phyloP scores from a whole-genome alignment of 2,329 filamentous ascomycete species.

The Tolypocladium ophioglossoides region DNA sequence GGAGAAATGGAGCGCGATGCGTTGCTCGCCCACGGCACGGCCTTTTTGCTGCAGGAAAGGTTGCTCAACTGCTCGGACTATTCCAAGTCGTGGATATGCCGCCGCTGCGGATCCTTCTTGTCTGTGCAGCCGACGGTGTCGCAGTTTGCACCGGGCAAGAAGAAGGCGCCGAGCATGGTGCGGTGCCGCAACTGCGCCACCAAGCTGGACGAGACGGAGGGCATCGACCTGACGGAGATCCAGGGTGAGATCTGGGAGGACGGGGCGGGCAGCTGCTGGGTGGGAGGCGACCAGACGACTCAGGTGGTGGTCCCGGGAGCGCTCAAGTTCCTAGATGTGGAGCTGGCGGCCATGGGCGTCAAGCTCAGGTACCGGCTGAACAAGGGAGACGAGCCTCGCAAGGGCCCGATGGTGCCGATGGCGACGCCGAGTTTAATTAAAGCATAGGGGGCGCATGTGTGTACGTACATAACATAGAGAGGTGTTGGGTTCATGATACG shows the following conservation, averaged over 20 bases:
- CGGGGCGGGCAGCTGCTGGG: conserved; percentile 70
- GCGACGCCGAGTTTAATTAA: conserved; percentile 7
- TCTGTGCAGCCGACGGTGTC: conserved; percentile 73
- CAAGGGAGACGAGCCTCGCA: conserved; percentile 53
- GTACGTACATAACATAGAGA: background rate
- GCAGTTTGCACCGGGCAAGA: conserved; percentile 49
- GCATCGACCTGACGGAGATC: conserved; percentile 41
- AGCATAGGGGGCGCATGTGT: background rate
- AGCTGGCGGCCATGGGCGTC: conserved; percentile 92
- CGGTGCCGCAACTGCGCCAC: conserved; percentile 71
- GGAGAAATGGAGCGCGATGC: conserved; percentile 99
- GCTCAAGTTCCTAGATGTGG: conserved; percentile 85
- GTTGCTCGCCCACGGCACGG: conserved; percentile 86
- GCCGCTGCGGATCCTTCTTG: conserved; percentile 80
- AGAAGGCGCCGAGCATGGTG: conserved; percentile 56
- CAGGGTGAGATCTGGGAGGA: conserved; percentile 86
- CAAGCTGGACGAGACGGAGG: conserved; percentile 46
- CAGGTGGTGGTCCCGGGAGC: conserved; percentile 89
- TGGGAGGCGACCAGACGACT: conserved; percentile 84
- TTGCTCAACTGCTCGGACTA: conserved; percentile 97
- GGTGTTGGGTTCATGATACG: background rate
- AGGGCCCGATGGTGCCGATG: conserved; percentile 36
- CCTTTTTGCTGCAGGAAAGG: conserved; percentile 89
- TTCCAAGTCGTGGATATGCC: conserved; percentile 79
- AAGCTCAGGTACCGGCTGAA: conserved; percentile 72